These are phyloP conservation scores for Epipyxis sp. DNA, from an alignment of 108 stramenopile species.

Conservation along the genomic window DNA sequence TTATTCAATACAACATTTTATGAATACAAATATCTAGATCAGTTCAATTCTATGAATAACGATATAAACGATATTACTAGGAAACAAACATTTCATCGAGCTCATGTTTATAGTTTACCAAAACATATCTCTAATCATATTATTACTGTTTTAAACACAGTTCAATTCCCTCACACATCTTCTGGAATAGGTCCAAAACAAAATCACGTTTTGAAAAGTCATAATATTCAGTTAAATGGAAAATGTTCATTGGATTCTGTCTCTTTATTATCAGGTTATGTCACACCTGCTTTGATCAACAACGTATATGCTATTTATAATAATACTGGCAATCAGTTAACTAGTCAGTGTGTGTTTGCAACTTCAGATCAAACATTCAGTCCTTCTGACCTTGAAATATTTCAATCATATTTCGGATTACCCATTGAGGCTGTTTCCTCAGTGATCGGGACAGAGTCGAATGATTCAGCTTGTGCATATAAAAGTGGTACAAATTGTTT, in stretches of 20 bases:
- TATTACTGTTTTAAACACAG: neutral
- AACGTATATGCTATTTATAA: neutral
- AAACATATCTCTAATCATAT: constrained; percentile 1
- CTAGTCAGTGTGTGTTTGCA: neutral
- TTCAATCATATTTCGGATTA: neutral
- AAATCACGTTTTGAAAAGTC: neutral
- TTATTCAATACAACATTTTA: neutral
- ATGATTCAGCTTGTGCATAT: neutral
- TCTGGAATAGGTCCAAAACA: neutral
- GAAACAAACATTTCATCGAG: neutral
- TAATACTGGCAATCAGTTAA: constrained; percentile 4
- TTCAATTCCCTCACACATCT: constrained; percentile 4
- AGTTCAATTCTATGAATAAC: neutral
- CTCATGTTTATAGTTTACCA: neutral
- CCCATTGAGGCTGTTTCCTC: neutral
- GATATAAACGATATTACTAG: neutral
- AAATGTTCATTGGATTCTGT: neutral
- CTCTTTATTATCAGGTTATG: neutral
- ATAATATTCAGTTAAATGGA: neutral
- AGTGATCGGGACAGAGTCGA: neutral
- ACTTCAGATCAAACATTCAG: neutral
- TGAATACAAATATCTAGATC: too few relatives aligned
- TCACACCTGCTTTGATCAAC: neutral
- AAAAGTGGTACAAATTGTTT: neutral
- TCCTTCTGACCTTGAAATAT: neutral